A percentile compares a stretch with the other conserved stretches of the same genome.
These are phyloP conservation scores for Entomortierella lignicola DNA, from an alignment of 192 early-diverging fungal genomes.

Conservation along the genomic window DNA sequence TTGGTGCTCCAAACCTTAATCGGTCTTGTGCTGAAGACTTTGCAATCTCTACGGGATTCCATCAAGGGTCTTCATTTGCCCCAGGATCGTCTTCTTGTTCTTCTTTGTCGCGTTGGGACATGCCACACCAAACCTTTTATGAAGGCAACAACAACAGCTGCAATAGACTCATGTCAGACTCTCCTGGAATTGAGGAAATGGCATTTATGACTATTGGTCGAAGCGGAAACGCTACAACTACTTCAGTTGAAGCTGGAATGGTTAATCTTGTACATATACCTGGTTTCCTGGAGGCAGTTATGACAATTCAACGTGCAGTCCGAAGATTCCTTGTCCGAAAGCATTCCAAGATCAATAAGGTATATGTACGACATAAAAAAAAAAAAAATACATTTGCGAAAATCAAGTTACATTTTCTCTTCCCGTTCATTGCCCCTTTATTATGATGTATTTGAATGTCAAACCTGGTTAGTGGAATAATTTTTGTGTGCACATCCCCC, in stretches of 20 bases:
- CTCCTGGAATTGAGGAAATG: conserved; percentile 27
- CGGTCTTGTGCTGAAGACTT: too few relatives aligned
- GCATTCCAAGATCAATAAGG: conserved; percentile 14
- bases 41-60: too few relatives aligned
- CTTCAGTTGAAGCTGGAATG: background rate
- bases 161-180: conserved; percentile 28
- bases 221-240: conserved; percentile 2
- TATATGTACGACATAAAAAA: too few relatives aligned
- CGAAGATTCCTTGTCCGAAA: conserved; percentile 36
- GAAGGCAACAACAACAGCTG: conserved; percentile 4
- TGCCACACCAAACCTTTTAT: conserved; percentile 1
- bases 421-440: too few relatives aligned
- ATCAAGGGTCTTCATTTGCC: background rate
- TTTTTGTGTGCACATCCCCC: too few relatives aligned
- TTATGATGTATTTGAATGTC: too few relatives aligned
- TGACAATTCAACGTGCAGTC: conserved; percentile 51
- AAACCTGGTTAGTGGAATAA: too few relatives aligned
- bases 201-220: background rate
- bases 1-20: background rate
- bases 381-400: too few relatives aligned
- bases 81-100: background rate
- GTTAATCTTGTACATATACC: background rate
- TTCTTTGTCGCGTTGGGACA: conserved; percentile 19
- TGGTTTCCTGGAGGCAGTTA: conserved; percentile 13
- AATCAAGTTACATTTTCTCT: too few relatives aligned